A percentile compares a stretch with the other conserved stretches of the same genome.
Evolutionary conservation across 2,329 filamentous ascomycete species (phyloP).

Genomic region (Fusarium austroafricanum): DNA sequence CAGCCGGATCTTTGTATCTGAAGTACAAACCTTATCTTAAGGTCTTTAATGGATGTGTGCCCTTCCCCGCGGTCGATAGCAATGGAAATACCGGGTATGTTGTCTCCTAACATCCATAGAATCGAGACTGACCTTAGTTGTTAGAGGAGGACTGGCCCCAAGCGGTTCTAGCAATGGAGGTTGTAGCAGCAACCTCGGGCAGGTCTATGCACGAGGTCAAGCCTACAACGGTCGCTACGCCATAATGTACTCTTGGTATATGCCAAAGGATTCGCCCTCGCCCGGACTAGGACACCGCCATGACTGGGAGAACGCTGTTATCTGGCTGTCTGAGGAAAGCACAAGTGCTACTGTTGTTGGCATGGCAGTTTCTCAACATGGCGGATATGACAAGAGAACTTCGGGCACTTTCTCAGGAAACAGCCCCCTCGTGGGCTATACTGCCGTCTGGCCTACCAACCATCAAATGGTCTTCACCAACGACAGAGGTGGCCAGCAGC

Average conservation of each 20-base stretch:
- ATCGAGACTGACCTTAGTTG: neutral
- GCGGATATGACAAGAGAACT: conserved; percentile 48
- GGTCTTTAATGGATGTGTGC: conserved; percentile 71
- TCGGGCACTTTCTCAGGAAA: conserved; percentile 43
- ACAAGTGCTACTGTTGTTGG: conserved; percentile 47
- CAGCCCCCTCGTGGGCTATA: conserved; percentile 51
- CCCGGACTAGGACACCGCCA: conserved; percentile 47
- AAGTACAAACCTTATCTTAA: conserved; percentile 52
- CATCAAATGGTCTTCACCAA: conserved; percentile 54
- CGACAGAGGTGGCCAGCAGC: conserved; percentile 54
- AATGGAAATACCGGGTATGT: conserved; percentile 61
- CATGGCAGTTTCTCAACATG: conserved; percentile 54
- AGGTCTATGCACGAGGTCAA: conserved; percentile 54
- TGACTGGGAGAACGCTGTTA: conserved; percentile 46
- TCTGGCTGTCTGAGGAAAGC: conserved; percentile 45
- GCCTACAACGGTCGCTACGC: conserved; percentile 50
- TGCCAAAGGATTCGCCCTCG: conserved; percentile 57
- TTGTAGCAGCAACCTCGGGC: conserved; percentile 52
- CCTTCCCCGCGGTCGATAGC: conserved; percentile 70
- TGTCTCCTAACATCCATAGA: neutral
- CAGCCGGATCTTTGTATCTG: conserved; percentile 47
- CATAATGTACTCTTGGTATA: conserved; percentile 61
- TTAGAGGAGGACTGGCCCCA: conserved; percentile 51
- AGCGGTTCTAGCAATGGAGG: conserved; percentile 47
- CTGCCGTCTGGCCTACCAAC: conserved; percentile 48